A percentile compares a stretch with the other conserved stretches of the same genome.
These are phyloP conservation scores for Suillus placidus DNA, from an alignment of 768 basidiomycete species.

Conservation along the genomic window DNA sequence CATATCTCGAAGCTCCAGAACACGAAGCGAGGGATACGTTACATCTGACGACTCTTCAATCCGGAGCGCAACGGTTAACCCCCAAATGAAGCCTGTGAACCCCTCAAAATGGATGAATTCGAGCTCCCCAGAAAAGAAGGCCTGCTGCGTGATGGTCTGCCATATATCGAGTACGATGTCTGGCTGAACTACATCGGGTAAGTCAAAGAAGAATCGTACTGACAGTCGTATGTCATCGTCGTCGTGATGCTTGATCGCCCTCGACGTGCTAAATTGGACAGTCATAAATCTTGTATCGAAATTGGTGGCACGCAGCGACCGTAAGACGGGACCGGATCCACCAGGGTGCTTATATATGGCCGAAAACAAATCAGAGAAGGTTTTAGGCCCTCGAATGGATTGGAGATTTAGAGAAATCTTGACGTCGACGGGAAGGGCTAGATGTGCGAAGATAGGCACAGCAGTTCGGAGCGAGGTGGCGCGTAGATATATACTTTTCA, in stretches of 20 bases:
- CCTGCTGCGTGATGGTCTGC: not conserved
- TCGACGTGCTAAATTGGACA: not conserved
- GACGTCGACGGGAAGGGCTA: not conserved
- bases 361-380: not conserved
- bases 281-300: not conserved
- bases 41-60: not conserved
- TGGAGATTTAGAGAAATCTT: not conserved
- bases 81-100: not conserved
- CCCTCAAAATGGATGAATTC: not conserved
- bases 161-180: not conserved
- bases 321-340: not conserved
- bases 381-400: not conserved
- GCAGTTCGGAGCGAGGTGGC: not conserved
- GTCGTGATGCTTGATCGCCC: not conserved
- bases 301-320: not conserved
- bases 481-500: not conserved
- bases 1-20: not conserved
- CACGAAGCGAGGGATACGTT: not conserved
- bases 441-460: not conserved
- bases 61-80: not conserved
- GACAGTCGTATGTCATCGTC: not conserved
- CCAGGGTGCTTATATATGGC: not conserved
- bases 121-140: not conserved
- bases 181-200: not conserved
- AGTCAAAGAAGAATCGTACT: not conserved